phyloP scores from a whole-genome alignment of 116 monocot species.

The Posidonia oceanica region DNA sequence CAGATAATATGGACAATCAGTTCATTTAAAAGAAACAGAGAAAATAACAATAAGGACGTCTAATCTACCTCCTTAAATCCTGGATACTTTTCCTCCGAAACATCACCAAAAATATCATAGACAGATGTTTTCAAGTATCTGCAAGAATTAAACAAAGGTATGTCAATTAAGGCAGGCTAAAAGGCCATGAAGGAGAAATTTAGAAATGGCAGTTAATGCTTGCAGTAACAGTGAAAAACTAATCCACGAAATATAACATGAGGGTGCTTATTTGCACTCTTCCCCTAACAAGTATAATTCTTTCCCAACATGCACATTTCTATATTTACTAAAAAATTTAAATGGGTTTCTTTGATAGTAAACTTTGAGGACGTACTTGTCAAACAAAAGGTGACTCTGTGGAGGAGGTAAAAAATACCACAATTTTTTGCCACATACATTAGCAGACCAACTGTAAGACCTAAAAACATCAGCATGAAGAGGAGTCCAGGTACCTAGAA shows the following conservation, averaged over 20 bases:
- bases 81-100: slow-evolving; percentile 68
- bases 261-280: too few relatives aligned
- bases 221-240: too few relatives aligned
- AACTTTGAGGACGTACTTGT: slow-evolving; percentile 35
- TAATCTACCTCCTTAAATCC: slow-evolving; percentile 60
- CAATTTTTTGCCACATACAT: slow-evolving; percentile 84
- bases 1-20: slow-evolving; percentile 15
- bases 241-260: too few relatives aligned
- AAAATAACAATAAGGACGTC: neutral
- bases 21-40: slow-evolving; percentile 1
- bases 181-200: too few relatives aligned
- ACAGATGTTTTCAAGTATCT: slow-evolving; percentile 62
- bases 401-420: slow-evolving; percentile 87
- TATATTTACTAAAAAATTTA: too few relatives aligned
- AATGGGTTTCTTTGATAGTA: neutral
- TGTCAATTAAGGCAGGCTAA: neutral
- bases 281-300: too few relatives aligned
- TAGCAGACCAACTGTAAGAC: slow-evolving; percentile 98
- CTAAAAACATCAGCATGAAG: slow-evolving; percentile 99
- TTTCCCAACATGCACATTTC: too few relatives aligned
- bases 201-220: too few relatives aligned
- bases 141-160: slow-evolving; percentile 4
- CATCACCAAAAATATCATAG: slow-evolving; percentile 63
- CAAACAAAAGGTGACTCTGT: slow-evolving; percentile 65
- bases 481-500: slow-evolving; percentile 94